A percentile compares a stretch with the other conserved stretches of the same genome.
phyloP scores from a whole-genome alignment of 768 basidiomycete genomes.

The Russula emetica region DNA sequence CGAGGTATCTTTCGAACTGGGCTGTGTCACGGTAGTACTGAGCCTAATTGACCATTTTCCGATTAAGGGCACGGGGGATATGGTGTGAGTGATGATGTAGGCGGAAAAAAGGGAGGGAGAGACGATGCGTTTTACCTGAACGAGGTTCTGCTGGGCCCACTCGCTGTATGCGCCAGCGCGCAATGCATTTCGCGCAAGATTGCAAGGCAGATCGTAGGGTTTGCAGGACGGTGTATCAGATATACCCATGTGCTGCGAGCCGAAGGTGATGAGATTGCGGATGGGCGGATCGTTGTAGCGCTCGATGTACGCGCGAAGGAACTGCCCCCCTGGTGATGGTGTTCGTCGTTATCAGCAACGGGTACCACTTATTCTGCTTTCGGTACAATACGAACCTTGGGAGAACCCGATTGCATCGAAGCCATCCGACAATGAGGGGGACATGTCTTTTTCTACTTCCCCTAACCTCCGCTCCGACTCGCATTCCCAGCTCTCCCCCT shows the following conservation, averaged over 20 bases:
- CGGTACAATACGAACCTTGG: slow-evolving; percentile 48
- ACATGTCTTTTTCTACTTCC: too few species aligned
- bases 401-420: slow-evolving; percentile 89
- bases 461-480: too few species aligned
- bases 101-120: background rate
- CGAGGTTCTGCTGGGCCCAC: slow-evolving; percentile 72
- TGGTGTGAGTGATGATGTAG: background rate
- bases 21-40: slow-evolving; percentile 81
- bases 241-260: slow-evolving; percentile 83
- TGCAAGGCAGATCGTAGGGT: slow-evolving; percentile 64
- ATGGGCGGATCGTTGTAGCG: slow-evolving; percentile 68
- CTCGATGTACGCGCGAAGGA: slow-evolving; percentile 78
- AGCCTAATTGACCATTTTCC: slow-evolving; percentile 44
- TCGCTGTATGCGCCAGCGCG: slow-evolving; percentile 63
- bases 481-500: too few species aligned
- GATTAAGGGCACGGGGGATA: too few species aligned
- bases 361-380: background rate
- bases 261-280: slow-evolving; percentile 81
- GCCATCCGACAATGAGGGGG: slow-evolving; percentile 53
- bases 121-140: slow-evolving; percentile 46
- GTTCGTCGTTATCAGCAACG: background rate
- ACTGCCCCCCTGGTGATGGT: slow-evolving; percentile 62
- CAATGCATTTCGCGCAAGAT: slow-evolving; percentile 56
- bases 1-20: slow-evolving; percentile 54
- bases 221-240: slow-evolving; percentile 68